Percentiles rank a stretch among this genome's conserved stretches.
These are phyloP conservation scores for Apiospora kogelbergensis DNA, from an alignment of 2,329 filamentous ascomycete genomes.

Conservation along the genomic window DNA sequence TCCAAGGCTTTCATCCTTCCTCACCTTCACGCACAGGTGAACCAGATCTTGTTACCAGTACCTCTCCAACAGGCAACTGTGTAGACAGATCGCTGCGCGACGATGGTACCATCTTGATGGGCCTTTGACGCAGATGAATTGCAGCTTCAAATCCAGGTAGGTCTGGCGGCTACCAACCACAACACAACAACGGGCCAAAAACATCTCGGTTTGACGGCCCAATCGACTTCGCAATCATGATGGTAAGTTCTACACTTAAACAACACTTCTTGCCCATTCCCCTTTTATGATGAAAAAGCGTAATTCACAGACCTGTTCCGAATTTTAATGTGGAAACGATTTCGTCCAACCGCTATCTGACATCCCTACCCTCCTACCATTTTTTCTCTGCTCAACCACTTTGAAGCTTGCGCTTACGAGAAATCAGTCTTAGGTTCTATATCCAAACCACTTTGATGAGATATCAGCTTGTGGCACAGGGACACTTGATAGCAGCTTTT, in stretches of 20 bases:
- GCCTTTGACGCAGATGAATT: neutral
- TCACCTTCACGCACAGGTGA: neutral
- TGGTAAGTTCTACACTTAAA: conserved; percentile 14
- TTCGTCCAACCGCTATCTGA: conserved; percentile 88
- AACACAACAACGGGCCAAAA: neutral
- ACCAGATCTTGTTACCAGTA: neutral
- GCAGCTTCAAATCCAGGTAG: neutral
- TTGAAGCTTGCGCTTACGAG: conserved; percentile 9
- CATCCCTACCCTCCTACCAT: conserved; percentile 18
- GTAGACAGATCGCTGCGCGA: neutral
- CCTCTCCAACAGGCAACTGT: neutral
- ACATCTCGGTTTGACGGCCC: neutral
- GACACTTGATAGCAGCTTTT: neutral
- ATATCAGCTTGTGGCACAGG: too few species aligned
- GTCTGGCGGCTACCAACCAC: conserved; percentile 14
- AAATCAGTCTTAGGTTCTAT: neutral
- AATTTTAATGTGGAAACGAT: conserved; percentile 68
- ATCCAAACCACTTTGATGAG: neutral
- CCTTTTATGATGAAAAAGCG: conserved; percentile 69
- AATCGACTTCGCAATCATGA: neutral
- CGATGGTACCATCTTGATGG: neutral
- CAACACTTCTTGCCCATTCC: conserved; percentile 15
- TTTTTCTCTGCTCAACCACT: neutral
- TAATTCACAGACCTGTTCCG: conserved; percentile 84
- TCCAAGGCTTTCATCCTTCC: neutral